phyloP scores from a whole-genome alignment of 192 early-diverging fungal species.

The Chytriomyces sp. region DNA sequence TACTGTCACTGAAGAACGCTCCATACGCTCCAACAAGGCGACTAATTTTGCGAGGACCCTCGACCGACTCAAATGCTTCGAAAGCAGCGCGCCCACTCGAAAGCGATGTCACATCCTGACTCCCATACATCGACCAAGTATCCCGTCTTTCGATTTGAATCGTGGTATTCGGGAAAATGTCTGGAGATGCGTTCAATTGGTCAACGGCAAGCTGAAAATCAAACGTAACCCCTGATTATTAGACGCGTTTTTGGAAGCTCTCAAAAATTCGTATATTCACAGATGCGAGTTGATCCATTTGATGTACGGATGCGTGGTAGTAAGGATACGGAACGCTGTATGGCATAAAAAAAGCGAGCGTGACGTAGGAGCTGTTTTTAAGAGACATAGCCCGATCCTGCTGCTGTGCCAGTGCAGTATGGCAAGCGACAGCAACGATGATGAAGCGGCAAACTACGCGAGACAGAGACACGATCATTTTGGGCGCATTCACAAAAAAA shows the following conservation, averaged over 20 bases:
- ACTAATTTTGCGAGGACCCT: neutral
- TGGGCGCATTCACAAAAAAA: too few species aligned
- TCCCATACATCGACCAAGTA: neutral
- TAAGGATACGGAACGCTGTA: neutral
- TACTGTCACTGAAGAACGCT: conserved; percentile 2
- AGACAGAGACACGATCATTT: too few species aligned
- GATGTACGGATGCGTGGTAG: neutral
- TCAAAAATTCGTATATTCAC: neutral
- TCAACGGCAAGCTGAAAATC: neutral
- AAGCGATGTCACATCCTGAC: too few species aligned
- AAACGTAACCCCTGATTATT: too few species aligned
- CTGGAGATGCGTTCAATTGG: neutral
- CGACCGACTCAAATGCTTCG: neutral
- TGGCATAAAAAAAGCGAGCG: neutral
- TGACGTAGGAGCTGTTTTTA: too few species aligned
- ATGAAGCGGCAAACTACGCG: too few species aligned
- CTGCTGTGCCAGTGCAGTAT: too few species aligned
- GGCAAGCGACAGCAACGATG: too few species aligned
- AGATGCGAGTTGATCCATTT: conserved; percentile 2
- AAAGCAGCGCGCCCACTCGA: conserved; percentile 9
- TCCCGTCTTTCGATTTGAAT: neutral
- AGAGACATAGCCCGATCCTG: too few species aligned
- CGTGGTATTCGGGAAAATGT: neutral
- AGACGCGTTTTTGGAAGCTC: neutral
- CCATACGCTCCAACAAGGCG: conserved; percentile 28